Percentiles rank a stretch among this genome's conserved stretches.
These are phyloP conservation scores for Aquilaria agallochum DNA, from an alignment of 441 rosid species.

Conservation along the genomic window DNA sequence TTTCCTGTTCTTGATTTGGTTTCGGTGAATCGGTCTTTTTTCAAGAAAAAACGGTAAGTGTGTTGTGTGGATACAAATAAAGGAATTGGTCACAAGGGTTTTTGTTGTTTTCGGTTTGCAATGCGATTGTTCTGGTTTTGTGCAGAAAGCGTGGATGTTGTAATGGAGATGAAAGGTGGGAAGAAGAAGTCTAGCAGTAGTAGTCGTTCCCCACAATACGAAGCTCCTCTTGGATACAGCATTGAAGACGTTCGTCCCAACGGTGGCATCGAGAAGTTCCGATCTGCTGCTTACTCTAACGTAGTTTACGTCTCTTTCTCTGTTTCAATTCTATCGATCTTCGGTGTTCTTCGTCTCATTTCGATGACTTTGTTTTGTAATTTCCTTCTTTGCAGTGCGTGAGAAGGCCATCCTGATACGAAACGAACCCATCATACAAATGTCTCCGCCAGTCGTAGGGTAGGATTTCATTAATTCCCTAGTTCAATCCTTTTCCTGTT, in stretches of 20 bases:
- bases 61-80: not conserved
- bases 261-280: constrained; percentile 57
- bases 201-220: constrained; percentile 29
- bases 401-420: constrained; percentile 50
- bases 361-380: not conserved
- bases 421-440: not conserved
- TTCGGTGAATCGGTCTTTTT: no score
- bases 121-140: not conserved
- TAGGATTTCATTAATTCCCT: constrained; percentile 10
- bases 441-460: constrained; percentile 11
- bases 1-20: no score
- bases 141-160: constrained; percentile 40
- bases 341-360: no score
- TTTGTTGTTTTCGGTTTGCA: not conserved
- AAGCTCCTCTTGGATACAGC: constrained; percentile 56
- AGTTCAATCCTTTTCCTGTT: not conserved
- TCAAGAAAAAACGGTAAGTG: no score
- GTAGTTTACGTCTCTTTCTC: constrained; percentile 13
- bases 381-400: constrained; percentile 31
- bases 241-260: constrained; percentile 56
- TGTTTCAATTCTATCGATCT: not conserved
- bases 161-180: constrained; percentile 49
- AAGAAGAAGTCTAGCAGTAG: constrained; percentile 31
- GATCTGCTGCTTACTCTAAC: constrained; percentile 60
- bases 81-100: not conserved